Percentiles rank a stretch among this genome's conserved stretches.
phyloP scores from a whole-genome alignment of 2,329 filamentous ascomycete genomes.

The Fusarium sterilihyphosum region DNA sequence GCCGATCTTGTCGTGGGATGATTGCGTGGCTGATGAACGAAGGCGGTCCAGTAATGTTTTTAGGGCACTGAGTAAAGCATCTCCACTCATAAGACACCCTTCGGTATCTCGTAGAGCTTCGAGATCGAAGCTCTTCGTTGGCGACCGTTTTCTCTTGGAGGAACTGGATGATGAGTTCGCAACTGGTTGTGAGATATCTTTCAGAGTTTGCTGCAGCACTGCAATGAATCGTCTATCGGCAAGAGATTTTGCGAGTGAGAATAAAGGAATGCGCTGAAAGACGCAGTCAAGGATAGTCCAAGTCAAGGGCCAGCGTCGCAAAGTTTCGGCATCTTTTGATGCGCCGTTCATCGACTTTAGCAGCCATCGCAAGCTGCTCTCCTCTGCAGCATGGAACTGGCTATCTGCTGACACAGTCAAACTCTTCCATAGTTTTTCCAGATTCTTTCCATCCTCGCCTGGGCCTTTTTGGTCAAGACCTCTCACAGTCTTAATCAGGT shows the following conservation, averaged over 20 bases:
- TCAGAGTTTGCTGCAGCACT: conserved; percentile 72
- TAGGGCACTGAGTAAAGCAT: conserved; percentile 60
- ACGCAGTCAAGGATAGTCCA: conserved; percentile 72
- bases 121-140: conserved; percentile 51
- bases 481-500: conserved; percentile 63
- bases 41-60: conserved; percentile 58
- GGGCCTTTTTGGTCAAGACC: conserved; percentile 64
- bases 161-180: conserved; percentile 41
- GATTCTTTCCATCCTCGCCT: conserved; percentile 56
- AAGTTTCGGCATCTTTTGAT: conserved; percentile 58
- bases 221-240: conserved; percentile 74
- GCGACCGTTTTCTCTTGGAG: conserved; percentile 60
- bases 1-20: conserved; percentile 60
- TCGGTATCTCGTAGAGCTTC: conserved; percentile 51
- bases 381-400: conserved; percentile 63
- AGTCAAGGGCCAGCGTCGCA: conserved; percentile 65
- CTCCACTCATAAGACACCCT: conserved; percentile 58
- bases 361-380: conserved; percentile 70
- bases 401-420: conserved; percentile 55
- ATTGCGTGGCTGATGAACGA: conserved; percentile 46
- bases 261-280: conserved; percentile 72
- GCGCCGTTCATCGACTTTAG: conserved; percentile 68
- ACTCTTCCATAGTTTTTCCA: conserved; percentile 60
- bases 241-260: conserved; percentile 76
- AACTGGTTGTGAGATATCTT: conserved; percentile 60